Base-by-base conservation (phyloP, 2,329 filamentous ascomycete genomes). In the Pseudogymnoascus sp. region DNA sequence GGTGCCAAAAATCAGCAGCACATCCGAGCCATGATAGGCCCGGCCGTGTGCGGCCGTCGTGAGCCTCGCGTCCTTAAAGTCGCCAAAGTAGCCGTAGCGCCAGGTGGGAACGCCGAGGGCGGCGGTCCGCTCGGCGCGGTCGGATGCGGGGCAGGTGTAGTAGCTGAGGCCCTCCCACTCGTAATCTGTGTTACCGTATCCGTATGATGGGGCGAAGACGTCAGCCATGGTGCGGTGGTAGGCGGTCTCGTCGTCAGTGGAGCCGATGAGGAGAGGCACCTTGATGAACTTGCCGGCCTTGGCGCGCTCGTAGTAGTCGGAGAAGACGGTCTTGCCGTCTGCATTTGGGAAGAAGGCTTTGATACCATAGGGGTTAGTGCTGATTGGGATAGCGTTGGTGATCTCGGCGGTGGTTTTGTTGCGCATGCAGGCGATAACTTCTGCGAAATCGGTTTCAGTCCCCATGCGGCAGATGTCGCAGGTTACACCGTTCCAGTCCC, bases 61-160 rank as follows among this genome's bases (percentile, higher is more conserved):
- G 14, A 72, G 55, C 8, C 62, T 62, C 6, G 72, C 67, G 41
- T 76, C 71, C 5, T 73, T 72, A 60, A 75, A 77, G 7, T 71
- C 69, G 9, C 74, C 75, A 39, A 74, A 71, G 58, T 73, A 77
- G 12, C 72, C 68, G 60, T 77, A 77, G 58, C 75, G 66, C 74
- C 74, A 77, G 0, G 72, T 74, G 1, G 75, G 73, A 14, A 69
- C 69, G 0, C 68, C 67, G 1, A 62, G 63, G 14, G 68, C 58
- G 2, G 72, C 42, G 25, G 67, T 66, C 16, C 64, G 61, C 58
- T 73, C 69, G 55, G 72, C 69, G 38, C 67, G 61, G 60, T 67
- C 61, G 7, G 70, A 71, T 9, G 67, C 63, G 5, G 74, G 72
- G 65, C 75, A 75, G 36, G 65, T 79, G 55, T 73, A 76, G 3